Evolutionary conservation across 2,329 filamentous ascomycete species (phyloP), one percentile per base, ranked within the genome.

Genomic region (Mycogone perniciosa): DNA sequence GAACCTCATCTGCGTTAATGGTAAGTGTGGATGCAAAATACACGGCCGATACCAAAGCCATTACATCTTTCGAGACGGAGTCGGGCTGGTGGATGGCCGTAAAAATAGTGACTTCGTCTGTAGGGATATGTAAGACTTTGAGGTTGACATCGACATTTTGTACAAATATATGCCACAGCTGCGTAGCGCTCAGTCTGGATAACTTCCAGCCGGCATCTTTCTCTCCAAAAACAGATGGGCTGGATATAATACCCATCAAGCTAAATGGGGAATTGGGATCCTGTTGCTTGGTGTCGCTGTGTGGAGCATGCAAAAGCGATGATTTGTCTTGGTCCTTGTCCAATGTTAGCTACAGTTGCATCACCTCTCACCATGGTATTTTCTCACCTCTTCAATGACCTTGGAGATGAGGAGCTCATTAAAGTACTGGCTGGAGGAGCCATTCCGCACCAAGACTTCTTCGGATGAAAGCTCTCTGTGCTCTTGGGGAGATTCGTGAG

Each of bases 21-120:
- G 71, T 74, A 0, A 69, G 51, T 2, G 76, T 59, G 0, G 79
- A 60, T 4, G 72, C 66, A 54, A 67, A 75, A 55, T 81, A 82
- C 10, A 82, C 74, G 50, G 71, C 63, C 48, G 72, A 76, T 52
- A 71, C 71, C 4, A 76, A 59, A 0, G 72, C 72, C 6, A 68
- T 7, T 1, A 52, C 52, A 3, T 68, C 67, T 0, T 54, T 48
- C 0, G 60, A 52, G 0, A 66, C 64, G 2, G 51, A 50, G 0
- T 33, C 45, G 1, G 67, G 67, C 27, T 67, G 55, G 13, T 62
- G 56, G 6, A 65, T 59, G 2, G 60, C 64, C 0, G 65, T 67
- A 46, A 66, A 70, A 4, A 69, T 39, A 5, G 54, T 47, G 9
- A 67, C 50, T 51, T 73, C 62, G 13, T 66, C 55, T 13, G 63